A percentile compares a stretch with the other conserved stretches of the same genome.
Evolutionary conservation across 306 rosid genomes (phyloP).

Genomic region (Fragaria ananassa): DNA sequence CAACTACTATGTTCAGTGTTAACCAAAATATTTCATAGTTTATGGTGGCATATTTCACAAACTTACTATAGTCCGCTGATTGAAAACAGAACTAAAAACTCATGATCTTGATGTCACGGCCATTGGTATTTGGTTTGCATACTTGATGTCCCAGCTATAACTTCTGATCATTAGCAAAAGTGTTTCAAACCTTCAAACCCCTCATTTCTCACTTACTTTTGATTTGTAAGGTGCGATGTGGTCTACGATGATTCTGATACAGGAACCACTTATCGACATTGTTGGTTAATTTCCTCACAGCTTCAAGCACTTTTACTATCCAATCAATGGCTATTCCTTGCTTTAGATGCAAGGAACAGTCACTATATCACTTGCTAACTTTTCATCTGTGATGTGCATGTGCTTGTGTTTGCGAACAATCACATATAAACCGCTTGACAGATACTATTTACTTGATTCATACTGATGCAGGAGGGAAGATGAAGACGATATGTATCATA

Average conservation of each 20-base stretch:
- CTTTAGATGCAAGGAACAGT: neutral
- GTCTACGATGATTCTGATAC: neutral
- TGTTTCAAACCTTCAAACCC: neutral
- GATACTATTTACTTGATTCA: neutral
- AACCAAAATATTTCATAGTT: neutral
- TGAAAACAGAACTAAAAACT: neutral
- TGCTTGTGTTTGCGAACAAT: neutral
- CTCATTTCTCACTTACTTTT: neutral
- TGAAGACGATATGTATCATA: conserved; percentile 7
- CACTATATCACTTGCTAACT: neutral
- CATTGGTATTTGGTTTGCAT: neutral
- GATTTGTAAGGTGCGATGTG: neutral
- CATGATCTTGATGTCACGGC: neutral
- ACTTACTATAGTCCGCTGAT: neutral
- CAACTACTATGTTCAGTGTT: neutral
- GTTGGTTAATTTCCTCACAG: neutral
- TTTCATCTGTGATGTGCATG: neutral
- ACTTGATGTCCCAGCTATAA: neutral
- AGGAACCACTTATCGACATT: neutral
- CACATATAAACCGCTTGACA: neutral
- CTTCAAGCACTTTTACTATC: neutral
- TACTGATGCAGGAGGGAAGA: conserved; percentile 17
- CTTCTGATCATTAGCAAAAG: neutral
- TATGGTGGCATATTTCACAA: neutral
- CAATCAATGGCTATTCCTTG: neutral